These are phyloP conservation scores for Solanum chiquidenum DNA, from an alignment of 257 asterid genomes.

Conservation along the genomic window DNA sequence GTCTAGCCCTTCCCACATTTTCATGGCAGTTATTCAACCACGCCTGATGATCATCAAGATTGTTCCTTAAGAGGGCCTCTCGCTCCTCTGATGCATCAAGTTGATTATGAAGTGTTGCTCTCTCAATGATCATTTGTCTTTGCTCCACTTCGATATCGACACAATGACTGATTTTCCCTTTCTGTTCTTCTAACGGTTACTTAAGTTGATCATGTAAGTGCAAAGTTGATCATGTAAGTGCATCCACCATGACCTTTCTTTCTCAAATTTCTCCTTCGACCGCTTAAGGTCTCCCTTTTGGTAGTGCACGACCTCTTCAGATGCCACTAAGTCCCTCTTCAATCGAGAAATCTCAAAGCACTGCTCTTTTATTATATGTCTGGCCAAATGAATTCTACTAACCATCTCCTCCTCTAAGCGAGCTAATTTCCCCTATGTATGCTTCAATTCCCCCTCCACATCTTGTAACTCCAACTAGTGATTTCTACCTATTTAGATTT, in stretches of 20 bases:
- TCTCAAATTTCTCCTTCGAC: not conserved
- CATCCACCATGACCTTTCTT: not conserved
- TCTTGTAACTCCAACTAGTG: not conserved
- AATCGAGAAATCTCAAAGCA: not conserved
- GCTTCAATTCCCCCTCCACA: not conserved
- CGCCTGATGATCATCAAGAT: not conserved
- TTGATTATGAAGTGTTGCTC: not conserved
- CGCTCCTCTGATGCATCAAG: not conserved
- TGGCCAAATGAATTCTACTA: not conserved
- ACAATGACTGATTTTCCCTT: not conserved
- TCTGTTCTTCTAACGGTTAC: not conserved
- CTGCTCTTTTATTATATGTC: not conserved
- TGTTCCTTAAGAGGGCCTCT: not conserved
- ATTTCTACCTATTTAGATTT: not conserved
- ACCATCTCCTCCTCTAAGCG: not conserved
- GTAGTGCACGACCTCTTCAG: not conserved
- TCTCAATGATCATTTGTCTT: not conserved
- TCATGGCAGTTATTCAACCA: not conserved
- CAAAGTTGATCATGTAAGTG: not conserved
- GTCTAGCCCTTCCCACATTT: not conserved
- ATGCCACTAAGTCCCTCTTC: not conserved
- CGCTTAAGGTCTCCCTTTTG: not conserved
- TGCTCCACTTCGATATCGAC: not conserved
- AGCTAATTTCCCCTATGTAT: not conserved
- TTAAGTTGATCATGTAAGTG: not conserved